Base-by-base conservation (phyloP, 148 eudicot species). In the Rheum nobile region DNA sequence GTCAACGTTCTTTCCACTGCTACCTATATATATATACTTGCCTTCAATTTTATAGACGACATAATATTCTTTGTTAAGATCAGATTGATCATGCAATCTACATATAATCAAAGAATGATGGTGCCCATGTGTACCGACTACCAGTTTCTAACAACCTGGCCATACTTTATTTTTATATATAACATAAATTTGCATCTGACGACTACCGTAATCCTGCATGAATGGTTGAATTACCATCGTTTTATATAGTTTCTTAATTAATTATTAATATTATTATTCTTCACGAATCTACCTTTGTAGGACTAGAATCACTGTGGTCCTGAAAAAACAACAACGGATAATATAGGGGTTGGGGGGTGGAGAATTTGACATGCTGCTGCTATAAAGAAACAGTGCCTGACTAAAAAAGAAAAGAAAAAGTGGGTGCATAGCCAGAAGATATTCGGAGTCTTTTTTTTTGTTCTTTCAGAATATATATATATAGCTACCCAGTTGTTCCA, bases 51-150 rank as follows among this genome's bases (percentile, higher is more conserved):
- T 2, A 35, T 35, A 48, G 21, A n/a, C 21, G 34, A 28, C 34
- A 59, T 28, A 57, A 1, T 5, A 57, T 59, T 8, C 3, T 59
- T 28, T 11, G 8, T 26, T 59, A 59, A 28, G 32, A 28, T 59
- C 34, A 9, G 28, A 26, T 11, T 59, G 67, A 59, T 59, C 16
- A 55, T 55, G 28, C 3, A 28, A 59, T 22, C 8, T 22, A 9
- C 1, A 59, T 59, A 59, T 59, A 59, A 59, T 59, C 16, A 28
- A 28, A 59, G 34, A 59, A 59, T 59, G 35, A 55, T 28, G 67
- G 67, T 59, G 67, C 34, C 67, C 67, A 59, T 59, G 67, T 59
- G 67, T 59, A 59, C 26, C 67, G 12, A 59, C 67, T 28, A 59
- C 12, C 67, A 28, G 17, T 59, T 28, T 59, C 17, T 26, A 59